Evolutionary conservation across 139 green algal species (phyloP), one percentile per base, ranked within the genome.

Genomic region (Coelastrella sp.): DNA sequence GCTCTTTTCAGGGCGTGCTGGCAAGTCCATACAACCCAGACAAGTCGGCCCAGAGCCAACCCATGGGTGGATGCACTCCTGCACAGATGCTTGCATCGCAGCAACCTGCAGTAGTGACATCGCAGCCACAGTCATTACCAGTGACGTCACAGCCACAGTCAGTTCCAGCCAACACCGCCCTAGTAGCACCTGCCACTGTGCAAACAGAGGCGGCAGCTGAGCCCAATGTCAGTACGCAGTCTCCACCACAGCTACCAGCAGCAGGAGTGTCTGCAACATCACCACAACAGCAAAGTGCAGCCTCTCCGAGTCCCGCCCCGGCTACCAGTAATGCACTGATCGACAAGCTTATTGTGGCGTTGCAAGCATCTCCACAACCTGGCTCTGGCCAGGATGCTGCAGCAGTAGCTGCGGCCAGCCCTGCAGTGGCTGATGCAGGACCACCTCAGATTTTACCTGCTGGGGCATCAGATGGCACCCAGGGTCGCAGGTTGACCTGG

Each of bases 1-100:
- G 92, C 70, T 82, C 56, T 57, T 97, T 94, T 88, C 92, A 78
- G 35, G 93, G 94, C 57, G 81, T 95, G 92, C 93, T 96, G 24
- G 78, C 90, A 6, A 92, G 79, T 14, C 24, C 75, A 7, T 78
- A 88, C 87, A 97, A 97, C 91, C 95, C 95, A 6, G 87, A 84
- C 57, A 57, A 58, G 11, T 75, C 88, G 8, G 88, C 88, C 6
- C 11, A 78, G 10, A 24, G 35, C 8, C 61, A 63, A 10, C 57
- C 87, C 10, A 20, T 63, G 5, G 83, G n/a, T 66, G 70, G 24
- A 80, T 84, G 85, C 56, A 22, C 61, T 14, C 61, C 89, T 57
- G 24, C 25, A 60, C 56, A 24, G 72, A 87, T 87, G 89, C 83
- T 72, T 15, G 25, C 79, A 27, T 11, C 24, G 63, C 70, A 78